These are phyloP conservation scores for Scedosporium apiospermum DNA, from an alignment of 2,329 filamentous ascomycete species.

Conservation along the genomic window DNA sequence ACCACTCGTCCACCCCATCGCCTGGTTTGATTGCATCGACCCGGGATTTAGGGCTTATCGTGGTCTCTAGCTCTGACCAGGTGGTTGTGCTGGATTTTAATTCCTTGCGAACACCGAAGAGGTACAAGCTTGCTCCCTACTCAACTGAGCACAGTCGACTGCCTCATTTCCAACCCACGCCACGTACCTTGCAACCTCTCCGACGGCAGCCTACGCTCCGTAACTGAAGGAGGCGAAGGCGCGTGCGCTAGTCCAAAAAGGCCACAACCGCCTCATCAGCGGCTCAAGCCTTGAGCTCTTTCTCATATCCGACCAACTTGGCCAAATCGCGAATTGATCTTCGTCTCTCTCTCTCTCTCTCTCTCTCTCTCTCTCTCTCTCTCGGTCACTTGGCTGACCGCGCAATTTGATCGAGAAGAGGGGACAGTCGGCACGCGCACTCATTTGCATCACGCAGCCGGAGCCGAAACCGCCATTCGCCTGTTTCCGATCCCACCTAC, in stretches of 20 bases:
- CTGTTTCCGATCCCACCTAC: constrained; percentile 1
- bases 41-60: constrained; percentile 1
- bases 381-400: neutral
- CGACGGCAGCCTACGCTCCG: neutral
- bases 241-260: neutral
- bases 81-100: neutral
- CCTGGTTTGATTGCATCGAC: neutral
- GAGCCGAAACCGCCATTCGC: constrained; percentile 2
- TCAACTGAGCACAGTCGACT: neutral
- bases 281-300: neutral
- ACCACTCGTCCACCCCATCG: neutral
- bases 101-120: neutral
- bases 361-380: neutral
- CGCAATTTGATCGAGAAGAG: neutral
- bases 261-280: neutral
- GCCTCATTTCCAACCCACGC: neutral
- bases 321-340: neutral
- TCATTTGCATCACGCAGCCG: neutral
- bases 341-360: neutral
- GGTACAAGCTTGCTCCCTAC: neutral
- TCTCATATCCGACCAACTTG: neutral
- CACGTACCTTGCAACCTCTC: neutral
- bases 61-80: neutral
- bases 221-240: neutral
- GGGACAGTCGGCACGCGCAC: neutral